Evolutionary conservation across 345 rosid species (phyloP).

Genomic region (Pseudoturritis turrita): DNA sequence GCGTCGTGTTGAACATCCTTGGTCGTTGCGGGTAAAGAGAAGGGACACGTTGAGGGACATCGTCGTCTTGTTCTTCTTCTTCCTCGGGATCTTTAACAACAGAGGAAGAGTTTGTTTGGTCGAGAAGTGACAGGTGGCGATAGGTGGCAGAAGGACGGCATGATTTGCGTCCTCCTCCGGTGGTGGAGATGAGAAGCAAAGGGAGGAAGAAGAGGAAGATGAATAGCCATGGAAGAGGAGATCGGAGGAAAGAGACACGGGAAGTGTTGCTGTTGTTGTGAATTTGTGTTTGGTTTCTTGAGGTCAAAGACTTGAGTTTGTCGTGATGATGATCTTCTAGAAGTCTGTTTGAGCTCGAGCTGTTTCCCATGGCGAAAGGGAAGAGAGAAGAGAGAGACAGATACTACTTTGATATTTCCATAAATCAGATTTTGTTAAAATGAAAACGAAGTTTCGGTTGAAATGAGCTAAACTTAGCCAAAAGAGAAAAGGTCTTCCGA

Average conservation of each 20-base stretch:
- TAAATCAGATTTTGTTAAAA: background rate
- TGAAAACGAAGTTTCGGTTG: background rate
- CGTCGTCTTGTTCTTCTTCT: background rate
- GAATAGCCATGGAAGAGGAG: conserved; percentile 44
- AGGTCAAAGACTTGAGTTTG: background rate
- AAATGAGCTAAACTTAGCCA: background rate
- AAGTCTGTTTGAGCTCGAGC: conserved; percentile 15
- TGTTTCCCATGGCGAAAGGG: conserved; percentile 27
- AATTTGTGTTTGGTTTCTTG: conserved; percentile 14
- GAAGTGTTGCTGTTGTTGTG: conserved; percentile 13
- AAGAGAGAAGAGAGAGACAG: background rate
- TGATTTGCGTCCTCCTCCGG: conserved; percentile 25
- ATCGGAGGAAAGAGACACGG: conserved; percentile 33
- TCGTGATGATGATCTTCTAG: conserved; percentile 9
- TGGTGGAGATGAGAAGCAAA: conserved; percentile 47
- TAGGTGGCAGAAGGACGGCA: conserved; percentile 25
- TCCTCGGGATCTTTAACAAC: background rate
- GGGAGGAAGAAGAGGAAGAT: conserved; percentile 42
- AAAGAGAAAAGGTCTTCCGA: conserved; percentile 26
- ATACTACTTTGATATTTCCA: too few relatives aligned
- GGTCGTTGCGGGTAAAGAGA: conserved; percentile 10
- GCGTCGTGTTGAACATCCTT: conserved; percentile 36
- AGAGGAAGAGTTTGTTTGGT: conserved; percentile 31
- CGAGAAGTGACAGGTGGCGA: conserved; percentile 21
- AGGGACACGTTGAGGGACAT: conserved; percentile 3